Percentiles rank a stretch among this genome's conserved stretches.
Conservation (phyloP, 1,284 basidiomycete species). For the Ceratobasidium sp. region DNA sequence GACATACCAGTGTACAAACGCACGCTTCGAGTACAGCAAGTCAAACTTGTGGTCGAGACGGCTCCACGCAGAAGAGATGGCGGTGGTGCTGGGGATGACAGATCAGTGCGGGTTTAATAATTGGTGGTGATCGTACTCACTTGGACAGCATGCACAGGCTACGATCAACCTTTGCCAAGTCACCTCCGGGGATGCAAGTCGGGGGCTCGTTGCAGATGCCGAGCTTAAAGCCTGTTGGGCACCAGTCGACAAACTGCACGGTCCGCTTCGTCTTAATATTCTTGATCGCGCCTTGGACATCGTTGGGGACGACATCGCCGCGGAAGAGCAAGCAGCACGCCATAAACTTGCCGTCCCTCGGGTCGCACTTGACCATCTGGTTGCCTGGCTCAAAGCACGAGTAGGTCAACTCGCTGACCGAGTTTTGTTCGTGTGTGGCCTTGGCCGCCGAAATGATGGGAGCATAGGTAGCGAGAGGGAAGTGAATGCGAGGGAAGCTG, state of each 20-base stretch:
- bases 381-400: conserved; percentile 98
- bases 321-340: conserved; percentile 92
- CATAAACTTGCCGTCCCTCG: conserved; percentile 91
- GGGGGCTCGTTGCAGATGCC: conserved; percentile 98
- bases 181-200: conserved; percentile 91
- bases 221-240: conserved; percentile 70
- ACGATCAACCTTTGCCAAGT: conserved; percentile 93
- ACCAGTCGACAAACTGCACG: conserved; percentile 99
- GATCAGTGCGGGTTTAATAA: neutral
- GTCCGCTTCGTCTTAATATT: conserved; percentile 97
- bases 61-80: conserved; percentile 94
- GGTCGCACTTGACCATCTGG: conserved; percentile 99
- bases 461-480: conserved; percentile 96
- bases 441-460: conserved; percentile 89
- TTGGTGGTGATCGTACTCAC: conserved; percentile 56
- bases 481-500: conserved; percentile 97
- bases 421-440: conserved; percentile 97
- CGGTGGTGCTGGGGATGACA: conserved; percentile 76
- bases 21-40: conserved; percentile 86
- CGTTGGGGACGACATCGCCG: conserved; percentile 98
- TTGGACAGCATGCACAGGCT: conserved; percentile 98
- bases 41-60: conserved; percentile 83
- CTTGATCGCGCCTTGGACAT: conserved; percentile 92
- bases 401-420: conserved; percentile 97
- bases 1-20: conserved; percentile 94